These are phyloP conservation scores for Candida ortonii DNA, from an alignment of 805 yeast species.

Conservation along the genomic window DNA sequence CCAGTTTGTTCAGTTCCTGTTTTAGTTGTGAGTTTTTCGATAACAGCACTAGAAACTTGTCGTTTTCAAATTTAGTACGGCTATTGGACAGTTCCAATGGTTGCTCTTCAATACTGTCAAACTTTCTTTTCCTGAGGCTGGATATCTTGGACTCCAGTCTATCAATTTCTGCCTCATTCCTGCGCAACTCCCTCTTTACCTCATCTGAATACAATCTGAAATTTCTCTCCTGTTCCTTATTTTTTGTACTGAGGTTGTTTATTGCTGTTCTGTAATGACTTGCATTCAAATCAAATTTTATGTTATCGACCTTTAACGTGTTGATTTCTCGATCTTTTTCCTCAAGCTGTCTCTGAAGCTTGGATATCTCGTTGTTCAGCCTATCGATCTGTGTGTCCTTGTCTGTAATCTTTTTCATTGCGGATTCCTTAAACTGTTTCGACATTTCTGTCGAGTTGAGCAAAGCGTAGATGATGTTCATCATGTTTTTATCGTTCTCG, in stretches of 20 bases:
- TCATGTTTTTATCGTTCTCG: conserved; percentile 33
- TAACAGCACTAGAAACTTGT: conserved; percentile 12
- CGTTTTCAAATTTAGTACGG: conserved; percentile 12
- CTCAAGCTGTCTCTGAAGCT: conserved; percentile 6
- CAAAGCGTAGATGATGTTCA: conserved; percentile 28
- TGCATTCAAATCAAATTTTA: conserved; percentile 15
- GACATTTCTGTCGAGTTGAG: conserved; percentile 24
- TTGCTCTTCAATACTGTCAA: background rate
- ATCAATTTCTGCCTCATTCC: conserved; percentile 18
- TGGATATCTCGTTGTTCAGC: conserved; percentile 11
- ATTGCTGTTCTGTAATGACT: conserved; percentile 15
- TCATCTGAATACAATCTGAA: conserved; percentile 19
- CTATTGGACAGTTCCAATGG: conserved; percentile 1
- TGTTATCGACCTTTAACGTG: conserved; percentile 17
- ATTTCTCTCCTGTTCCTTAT: conserved; percentile 19
- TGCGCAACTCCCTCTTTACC: conserved; percentile 21
- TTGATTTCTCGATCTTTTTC: conserved; percentile 20
- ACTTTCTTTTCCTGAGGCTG: conserved; percentile 7
- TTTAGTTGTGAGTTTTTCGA: conserved; percentile 15
- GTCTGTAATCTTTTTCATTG: conserved; percentile 12
- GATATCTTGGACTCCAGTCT: conserved; percentile 14
- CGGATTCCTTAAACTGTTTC: conserved; percentile 19
- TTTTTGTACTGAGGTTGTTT: conserved; percentile 12
- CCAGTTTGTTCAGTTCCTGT: conserved; percentile 9
- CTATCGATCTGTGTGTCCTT: conserved; percentile 15